A percentile compares a stretch with the other conserved stretches of the same genome.
phyloP scores from a whole-genome alignment of 768 basidiomycete species.

The Macrolepiota albuminosa region DNA sequence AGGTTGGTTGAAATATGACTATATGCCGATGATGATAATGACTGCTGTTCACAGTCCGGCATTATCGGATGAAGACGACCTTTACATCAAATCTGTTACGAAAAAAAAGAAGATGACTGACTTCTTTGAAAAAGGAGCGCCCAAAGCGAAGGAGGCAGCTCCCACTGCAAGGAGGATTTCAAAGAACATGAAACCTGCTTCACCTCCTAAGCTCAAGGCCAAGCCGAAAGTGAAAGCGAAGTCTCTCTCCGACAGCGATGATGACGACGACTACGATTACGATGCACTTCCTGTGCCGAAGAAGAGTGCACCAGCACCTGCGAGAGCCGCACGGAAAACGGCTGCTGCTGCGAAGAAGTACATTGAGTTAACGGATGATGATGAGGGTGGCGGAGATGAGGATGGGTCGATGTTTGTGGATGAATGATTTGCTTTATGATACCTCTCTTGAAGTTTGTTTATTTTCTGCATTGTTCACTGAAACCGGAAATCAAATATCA shows the following conservation, averaged over 20 bases:
- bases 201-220: constrained; percentile 44
- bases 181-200: constrained; percentile 56
- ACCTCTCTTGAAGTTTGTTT: not conserved
- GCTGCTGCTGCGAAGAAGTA: constrained; percentile 47
- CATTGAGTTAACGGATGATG: constrained; percentile 51
- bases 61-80: constrained; percentile 31
- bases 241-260: constrained; percentile 40
- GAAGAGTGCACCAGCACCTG: constrained; percentile 40
- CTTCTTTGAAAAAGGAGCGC: constrained; percentile 50
- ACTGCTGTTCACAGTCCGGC: constrained; percentile 22
- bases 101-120: constrained; percentile 60
- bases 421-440: constrained; percentile 2
- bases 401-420: constrained; percentile 47
- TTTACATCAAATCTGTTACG: constrained; percentile 37
- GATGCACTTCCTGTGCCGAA: constrained; percentile 35
- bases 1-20: constrained; percentile 34
- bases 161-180: constrained; percentile 46
- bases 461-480: not conserved
- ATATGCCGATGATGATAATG: not conserved
- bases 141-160: constrained; percentile 32
- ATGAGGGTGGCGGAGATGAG: constrained; percentile 37
- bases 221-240: constrained; percentile 38
- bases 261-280: constrained; percentile 38
- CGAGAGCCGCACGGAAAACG: constrained; percentile 43
- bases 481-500: not conserved